Evolutionary conservation across 2,329 filamentous ascomycete species (phyloP), one percentile per base, ranked within the genome.

Genomic region (Penicillium glabrum): DNA sequence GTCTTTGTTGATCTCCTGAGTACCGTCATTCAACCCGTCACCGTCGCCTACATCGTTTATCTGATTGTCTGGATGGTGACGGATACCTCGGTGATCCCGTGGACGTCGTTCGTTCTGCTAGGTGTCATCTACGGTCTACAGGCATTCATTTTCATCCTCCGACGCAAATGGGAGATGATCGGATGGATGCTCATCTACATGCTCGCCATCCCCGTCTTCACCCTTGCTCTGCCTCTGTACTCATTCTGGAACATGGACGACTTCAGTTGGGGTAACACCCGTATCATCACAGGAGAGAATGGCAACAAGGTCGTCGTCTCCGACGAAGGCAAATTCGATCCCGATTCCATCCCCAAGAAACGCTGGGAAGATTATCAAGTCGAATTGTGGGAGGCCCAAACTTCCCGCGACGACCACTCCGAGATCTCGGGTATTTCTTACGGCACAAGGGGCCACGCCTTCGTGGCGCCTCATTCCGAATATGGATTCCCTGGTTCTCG

Each of bases 191-290:
- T 99, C 65, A 86, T 99, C 61, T 99, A 99, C 76, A 85, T 99
- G 58, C 61, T 95, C 29, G 93, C 95, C 53, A 89, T 96, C 60
- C 93, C 93, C 0, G 85, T 99, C 62, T 99, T 96, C 82, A 88
- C 90, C 44, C 91, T 96, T 61, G 92, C 85, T 57, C 83, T 99
- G 45, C 95, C 95, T 0, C 79, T 99, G 27, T 98, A 98, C 75
- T 84, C 93, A 49, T 99, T 99, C 84, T 99, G 95, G 95, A 86
- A 97, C 79, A 98, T 98, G 95, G 95, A 99, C 75, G 95, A 99
- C 78, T 99, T 99, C 85, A 90, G 89, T 68, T 99, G 95, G 95
- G 95, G 95, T 77, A 99, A 97, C 77, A 99, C 95, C 41, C 93
- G 95, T 86, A 86, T 99, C 56, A 92, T 99, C 62, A 95, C 90